These are phyloP conservation scores for Phytopythium boreale DNA, from an alignment of 352 stramenopile species.

Conservation along the genomic window DNA sequence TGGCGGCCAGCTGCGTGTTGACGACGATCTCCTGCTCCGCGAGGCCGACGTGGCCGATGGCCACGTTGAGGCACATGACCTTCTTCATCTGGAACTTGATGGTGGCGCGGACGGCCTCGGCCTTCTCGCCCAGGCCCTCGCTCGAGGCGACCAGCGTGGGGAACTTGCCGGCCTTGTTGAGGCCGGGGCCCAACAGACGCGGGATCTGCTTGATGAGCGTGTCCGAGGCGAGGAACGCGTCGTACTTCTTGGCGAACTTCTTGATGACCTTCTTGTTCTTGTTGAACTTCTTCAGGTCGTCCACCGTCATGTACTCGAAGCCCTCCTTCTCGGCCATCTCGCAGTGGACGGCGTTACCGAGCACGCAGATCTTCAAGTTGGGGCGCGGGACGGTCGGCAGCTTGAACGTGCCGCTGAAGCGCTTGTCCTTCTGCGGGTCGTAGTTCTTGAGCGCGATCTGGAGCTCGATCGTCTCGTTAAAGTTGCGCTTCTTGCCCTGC, in stretches of 20 bases:
- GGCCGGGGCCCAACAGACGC: slow-evolving; percentile 97
- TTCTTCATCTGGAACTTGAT: slow-evolving; percentile 99
- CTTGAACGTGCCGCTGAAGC: slow-evolving; percentile 99
- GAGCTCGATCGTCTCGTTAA: slow-evolving; percentile 99
- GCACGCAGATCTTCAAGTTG: slow-evolving; percentile 97
- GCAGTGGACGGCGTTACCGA: slow-evolving; percentile 98
- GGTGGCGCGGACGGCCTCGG: slow-evolving; percentile 96
- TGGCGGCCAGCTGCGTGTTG: slow-evolving; percentile 98
- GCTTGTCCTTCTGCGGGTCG: slow-evolving; percentile 99
- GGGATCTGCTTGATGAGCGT: slow-evolving; percentile 99
- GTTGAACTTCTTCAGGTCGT: slow-evolving; percentile 99
- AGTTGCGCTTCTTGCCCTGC: slow-evolving; percentile 99
- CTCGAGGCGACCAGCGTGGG: slow-evolving; percentile 93
- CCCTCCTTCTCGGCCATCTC: slow-evolving; percentile 98
- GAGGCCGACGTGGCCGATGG: slow-evolving; percentile 96
- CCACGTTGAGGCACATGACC: slow-evolving; percentile 99
- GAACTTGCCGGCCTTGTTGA: slow-evolving; percentile 99
- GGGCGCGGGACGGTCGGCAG: slow-evolving; percentile 94
- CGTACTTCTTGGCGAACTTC: slow-evolving; percentile 99
- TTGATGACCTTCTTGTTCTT: slow-evolving; percentile 99
- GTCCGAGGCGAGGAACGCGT: slow-evolving; percentile 99
- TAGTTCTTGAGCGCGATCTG: slow-evolving; percentile 99
- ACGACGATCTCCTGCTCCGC: slow-evolving; percentile 95
- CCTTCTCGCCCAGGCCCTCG: slow-evolving; percentile 98
- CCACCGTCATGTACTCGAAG: slow-evolving; percentile 98